Conservation (phyloP, 2,329 filamentous ascomycete genomes). For the Curvularia lunata region DNA sequence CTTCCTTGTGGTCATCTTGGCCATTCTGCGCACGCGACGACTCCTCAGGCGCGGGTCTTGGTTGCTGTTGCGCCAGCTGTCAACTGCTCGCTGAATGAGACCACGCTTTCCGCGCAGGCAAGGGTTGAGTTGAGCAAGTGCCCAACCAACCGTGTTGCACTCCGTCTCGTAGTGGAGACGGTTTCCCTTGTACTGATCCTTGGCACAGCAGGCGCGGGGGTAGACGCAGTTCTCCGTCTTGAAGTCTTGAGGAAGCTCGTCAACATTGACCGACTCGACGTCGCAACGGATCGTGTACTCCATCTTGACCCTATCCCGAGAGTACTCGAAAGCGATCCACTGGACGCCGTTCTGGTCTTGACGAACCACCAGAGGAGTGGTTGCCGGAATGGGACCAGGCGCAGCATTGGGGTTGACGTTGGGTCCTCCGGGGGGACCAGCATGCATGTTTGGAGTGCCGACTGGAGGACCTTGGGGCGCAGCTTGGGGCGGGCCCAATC, state of each 20-base stretch:
- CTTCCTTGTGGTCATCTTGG: constrained; percentile 91
- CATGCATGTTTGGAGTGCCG: constrained; percentile 51
- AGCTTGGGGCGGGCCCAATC: constrained; percentile 50
- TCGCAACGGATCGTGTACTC: constrained; percentile 99
- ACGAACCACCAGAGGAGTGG: constrained; percentile 89
- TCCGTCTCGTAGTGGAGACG: constrained; percentile 96
- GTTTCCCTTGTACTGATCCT: constrained; percentile 96
- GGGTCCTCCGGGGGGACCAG: constrained; percentile 45
- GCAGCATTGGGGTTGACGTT: constrained; percentile 87
- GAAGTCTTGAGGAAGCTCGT: constrained; percentile 84
- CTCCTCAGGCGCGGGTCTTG: constrained; percentile 91
- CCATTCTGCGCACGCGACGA: constrained; percentile 89
- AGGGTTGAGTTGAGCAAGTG: constrained; percentile 89
- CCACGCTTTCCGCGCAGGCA: constrained; percentile 91
- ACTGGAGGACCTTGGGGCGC: constrained; percentile 50
- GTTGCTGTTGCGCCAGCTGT: constrained; percentile 99
- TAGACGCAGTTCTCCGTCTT: constrained; percentile 99
- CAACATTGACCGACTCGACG: constrained; percentile 93
- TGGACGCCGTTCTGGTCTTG: constrained; percentile 97
- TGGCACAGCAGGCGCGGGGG: constrained; percentile 89
- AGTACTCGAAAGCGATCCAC: constrained; percentile 99
- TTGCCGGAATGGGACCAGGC: constrained; percentile 94
- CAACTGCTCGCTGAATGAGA: constrained; percentile 93
- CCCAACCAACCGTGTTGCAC: constrained; percentile 99
- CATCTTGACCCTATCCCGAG: constrained; percentile 96